These are phyloP conservation scores for Stephanodiscus minutulus DNA, from an alignment of 108 stramenopile genomes.

Conservation along the genomic window DNA sequence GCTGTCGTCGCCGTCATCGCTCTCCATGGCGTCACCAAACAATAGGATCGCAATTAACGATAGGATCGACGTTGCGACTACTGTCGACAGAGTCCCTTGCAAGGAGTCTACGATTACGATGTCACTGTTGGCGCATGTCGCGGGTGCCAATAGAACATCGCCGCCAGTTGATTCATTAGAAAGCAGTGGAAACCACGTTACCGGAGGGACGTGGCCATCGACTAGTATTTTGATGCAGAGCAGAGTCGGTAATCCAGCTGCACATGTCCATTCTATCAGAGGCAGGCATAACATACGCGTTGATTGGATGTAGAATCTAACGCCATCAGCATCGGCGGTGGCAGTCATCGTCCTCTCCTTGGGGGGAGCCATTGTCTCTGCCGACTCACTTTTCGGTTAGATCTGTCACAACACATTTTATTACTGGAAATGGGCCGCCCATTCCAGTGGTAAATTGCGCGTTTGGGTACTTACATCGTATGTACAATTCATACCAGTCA, in stretches of 20 bases:
- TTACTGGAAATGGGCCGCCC: no score
- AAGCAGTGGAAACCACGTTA: neutral
- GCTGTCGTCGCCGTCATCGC: neutral
- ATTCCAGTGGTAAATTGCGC: no score
- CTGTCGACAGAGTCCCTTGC: neutral
- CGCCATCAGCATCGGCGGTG: no score
- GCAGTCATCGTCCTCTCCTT: no score
- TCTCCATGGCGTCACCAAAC: constrained; percentile 14
- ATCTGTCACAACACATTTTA: no score
- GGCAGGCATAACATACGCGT: constrained; percentile 14
- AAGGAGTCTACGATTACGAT: neutral
- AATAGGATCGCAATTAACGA: constrained; percentile 22
- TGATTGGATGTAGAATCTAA: neutral
- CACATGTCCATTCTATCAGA: constrained; percentile 37
- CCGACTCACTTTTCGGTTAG: no score
- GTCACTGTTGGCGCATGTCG: neutral
- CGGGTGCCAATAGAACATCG: neutral
- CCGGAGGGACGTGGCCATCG: neutral
- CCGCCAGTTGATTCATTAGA: neutral
- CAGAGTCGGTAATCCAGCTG: constrained; percentile 31
- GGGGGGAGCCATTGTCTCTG: no score
- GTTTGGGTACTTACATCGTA: no score
- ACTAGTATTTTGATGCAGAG: constrained; percentile 14
- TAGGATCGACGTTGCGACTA: constrained; percentile 27
- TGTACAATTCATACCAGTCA: no score